Conservation (phyloP, 225 moss, liverwort and hornwort genomes). For the Climacium dendroides region DNA sequence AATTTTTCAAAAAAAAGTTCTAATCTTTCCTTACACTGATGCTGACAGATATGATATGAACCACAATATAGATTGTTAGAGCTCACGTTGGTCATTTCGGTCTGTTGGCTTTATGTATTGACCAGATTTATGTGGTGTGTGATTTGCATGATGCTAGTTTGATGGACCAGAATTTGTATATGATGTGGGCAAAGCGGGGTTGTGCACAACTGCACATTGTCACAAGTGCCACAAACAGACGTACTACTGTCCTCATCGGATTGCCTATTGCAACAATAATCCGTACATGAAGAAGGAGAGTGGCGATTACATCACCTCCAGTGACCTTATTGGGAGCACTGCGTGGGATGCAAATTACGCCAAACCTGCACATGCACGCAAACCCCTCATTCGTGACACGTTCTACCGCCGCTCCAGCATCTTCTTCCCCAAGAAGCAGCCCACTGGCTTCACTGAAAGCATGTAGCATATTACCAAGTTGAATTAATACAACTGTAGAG, state of each 20-base stretch:
- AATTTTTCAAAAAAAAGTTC: no score
- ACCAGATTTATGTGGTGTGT: not conserved
- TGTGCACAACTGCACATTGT: conserved; percentile 65
- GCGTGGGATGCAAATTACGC: conserved; percentile 65
- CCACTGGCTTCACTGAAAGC: conserved; percentile 31
- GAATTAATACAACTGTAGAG: not conserved
- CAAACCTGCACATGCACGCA: conserved; percentile 79
- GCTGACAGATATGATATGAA: no score
- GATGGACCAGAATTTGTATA: conserved; percentile 71
- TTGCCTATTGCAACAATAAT: conserved; percentile 80
- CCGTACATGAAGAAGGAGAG: conserved; percentile 64
- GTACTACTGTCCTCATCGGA: conserved; percentile 66
- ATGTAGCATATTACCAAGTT: not conserved
- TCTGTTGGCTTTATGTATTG: not conserved
- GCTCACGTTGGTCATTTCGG: no score
- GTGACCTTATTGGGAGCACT: conserved; percentile 54
- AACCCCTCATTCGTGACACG: conserved; percentile 73
- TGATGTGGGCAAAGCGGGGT: conserved; percentile 60
- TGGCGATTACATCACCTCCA: conserved; percentile 47
- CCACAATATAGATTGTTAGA: not conserved
- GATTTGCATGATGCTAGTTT: conserved; percentile 26
- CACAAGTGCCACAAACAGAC: conserved; percentile 73
- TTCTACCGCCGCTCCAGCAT: conserved; percentile 75
- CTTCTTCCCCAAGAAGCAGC: conserved; percentile 73
- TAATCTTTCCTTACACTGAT: no score